A percentile compares a stretch with the other conserved stretches of the same genome.
phyloP scores from a whole-genome alignment of 495 filamentous ascomycete genomes.

The Neurospora sp. region DNA sequence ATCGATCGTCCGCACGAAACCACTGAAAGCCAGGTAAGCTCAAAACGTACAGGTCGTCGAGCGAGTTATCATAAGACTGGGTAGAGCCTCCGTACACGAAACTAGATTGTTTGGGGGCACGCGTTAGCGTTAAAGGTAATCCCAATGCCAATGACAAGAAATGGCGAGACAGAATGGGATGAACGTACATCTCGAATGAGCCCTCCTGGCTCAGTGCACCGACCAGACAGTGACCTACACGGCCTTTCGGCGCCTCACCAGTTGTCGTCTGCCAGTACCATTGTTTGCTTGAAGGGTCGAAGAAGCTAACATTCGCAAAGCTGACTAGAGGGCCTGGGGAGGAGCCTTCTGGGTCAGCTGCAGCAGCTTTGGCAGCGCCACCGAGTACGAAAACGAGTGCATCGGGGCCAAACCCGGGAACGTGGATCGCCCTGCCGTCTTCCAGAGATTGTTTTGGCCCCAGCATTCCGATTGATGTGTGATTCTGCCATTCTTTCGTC shows the following conservation, averaged over 20 bases:
- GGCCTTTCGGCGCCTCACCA: slow-evolving; percentile 11
- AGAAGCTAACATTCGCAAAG: slow-evolving; percentile 21
- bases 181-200: slow-evolving; percentile 25
- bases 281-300: slow-evolving; percentile 26
- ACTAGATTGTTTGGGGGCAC: slow-evolving; percentile 5
- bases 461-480: neutral
- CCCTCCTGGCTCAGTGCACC: slow-evolving; percentile 20
- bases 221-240: slow-evolving; percentile 15
- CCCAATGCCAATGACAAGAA: neutral
- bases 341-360: neutral
- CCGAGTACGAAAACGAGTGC: slow-evolving; percentile 28
- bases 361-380: slow-evolving; percentile 16
- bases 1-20: slow-evolving; percentile 17
- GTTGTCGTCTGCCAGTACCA: slow-evolving; percentile 24
- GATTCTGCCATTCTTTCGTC: slow-evolving; percentile 8
- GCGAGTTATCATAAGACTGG: neutral
- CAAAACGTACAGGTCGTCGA: slow-evolving; percentile 29
- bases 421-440: slow-evolving; percentile 15
- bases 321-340: neutral
- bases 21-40: slow-evolving; percentile 37
- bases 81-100: slow-evolving; percentile 26
- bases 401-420: slow-evolving; percentile 16
- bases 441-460: slow-evolving; percentile 6
- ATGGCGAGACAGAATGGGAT: neutral
- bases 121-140: neutral